A percentile compares a stretch with the other conserved stretches of the same genome.
Evolutionary conservation across 2,329 filamentous ascomycete species (phyloP).

Genomic region (Clonostachys byssicola): DNA sequence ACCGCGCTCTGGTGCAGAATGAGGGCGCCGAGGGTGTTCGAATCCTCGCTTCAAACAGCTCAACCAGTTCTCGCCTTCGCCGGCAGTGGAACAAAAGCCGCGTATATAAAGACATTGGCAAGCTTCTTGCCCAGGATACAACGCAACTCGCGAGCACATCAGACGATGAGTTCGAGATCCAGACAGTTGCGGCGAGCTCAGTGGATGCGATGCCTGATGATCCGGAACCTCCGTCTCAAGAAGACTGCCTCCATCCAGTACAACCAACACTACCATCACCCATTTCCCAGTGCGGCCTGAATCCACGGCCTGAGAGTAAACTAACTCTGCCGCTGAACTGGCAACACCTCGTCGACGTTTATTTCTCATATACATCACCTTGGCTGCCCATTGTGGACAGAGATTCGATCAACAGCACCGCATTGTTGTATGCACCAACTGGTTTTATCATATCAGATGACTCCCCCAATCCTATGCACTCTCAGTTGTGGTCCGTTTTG

Average conservation of each 20-base stretch:
- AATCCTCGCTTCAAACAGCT: constrained; percentile 45
- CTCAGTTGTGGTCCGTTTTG: constrained; percentile 57
- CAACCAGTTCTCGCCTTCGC: constrained; percentile 49
- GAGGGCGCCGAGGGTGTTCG: constrained; percentile 13
- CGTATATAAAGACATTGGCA: constrained; percentile 59
- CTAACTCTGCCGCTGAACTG: constrained; percentile 43
- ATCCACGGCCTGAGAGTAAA: background rate
- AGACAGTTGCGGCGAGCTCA: too few relatives aligned
- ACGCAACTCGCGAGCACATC: background rate
- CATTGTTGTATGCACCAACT: constrained; percentile 31
- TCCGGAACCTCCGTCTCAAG: background rate
- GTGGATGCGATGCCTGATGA: background rate
- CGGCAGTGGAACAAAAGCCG: constrained; percentile 59
- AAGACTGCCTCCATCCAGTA: too few relatives aligned
- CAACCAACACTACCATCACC: background rate
- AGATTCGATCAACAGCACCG: constrained; percentile 50
- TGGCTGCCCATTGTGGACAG: constrained; percentile 75
- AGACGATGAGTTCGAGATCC: background rate
- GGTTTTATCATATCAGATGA: constrained; percentile 20
- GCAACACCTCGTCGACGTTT: constrained; percentile 63
- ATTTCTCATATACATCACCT: constrained; percentile 70
- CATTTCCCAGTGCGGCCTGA: background rate
- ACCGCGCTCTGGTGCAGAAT: constrained; percentile 38
- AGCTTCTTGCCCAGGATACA: constrained; percentile 44
- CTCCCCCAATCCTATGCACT: constrained; percentile 30